phyloP scores from a whole-genome alignment of 2,329 filamentous ascomycete genomes.

The Monilinia polystroma region DNA sequence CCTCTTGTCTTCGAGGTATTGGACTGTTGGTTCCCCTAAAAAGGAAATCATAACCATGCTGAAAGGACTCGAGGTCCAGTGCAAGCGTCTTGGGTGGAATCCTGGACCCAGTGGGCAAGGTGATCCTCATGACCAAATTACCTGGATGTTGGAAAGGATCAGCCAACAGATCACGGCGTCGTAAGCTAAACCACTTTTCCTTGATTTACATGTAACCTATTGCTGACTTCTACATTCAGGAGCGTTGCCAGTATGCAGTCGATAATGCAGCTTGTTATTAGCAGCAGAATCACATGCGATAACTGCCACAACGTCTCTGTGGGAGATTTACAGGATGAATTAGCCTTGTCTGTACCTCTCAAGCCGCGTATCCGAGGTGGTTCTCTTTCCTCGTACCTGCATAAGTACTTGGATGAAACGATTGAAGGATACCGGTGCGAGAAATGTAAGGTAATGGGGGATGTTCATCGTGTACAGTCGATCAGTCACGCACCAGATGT shows the following conservation, averaged over 20 bases:
- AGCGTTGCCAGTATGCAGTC: slow-evolving; percentile 30
- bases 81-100: slow-evolving; percentile 8
- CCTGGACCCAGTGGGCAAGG: slow-evolving; percentile 31
- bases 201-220: background rate
- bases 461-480: slow-evolving; percentile 26
- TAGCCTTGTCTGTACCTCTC: slow-evolving; percentile 35
- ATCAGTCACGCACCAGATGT: slow-evolving; percentile 35
- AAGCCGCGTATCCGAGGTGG: slow-evolving; percentile 28
- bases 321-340: slow-evolving; percentile 30
- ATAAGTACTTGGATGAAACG: slow-evolving; percentile 31
- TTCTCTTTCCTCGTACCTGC: slow-evolving; percentile 32
- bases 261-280: slow-evolving; percentile 27
- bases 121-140: slow-evolving; percentile 39
- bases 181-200: slow-evolving; percentile 27
- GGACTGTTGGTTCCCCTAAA: slow-evolving; percentile 2
- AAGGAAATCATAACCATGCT: slow-evolving; percentile 12
- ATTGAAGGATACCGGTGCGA: slow-evolving; percentile 37
- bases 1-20: slow-evolving; percentile 18
- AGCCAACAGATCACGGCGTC: slow-evolving; percentile 33
- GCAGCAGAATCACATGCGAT: slow-evolving; percentile 31
- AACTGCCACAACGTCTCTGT: slow-evolving; percentile 33
- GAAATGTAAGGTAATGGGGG: slow-evolving; percentile 27
- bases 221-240: slow-evolving; percentile 19
- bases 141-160: slow-evolving; percentile 35
- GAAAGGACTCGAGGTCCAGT: slow-evolving; percentile 3